These are phyloP conservation scores for Chernovozyma sophiae-reginae DNA, from an alignment of 1,139 yeast genomes.

Conservation along the genomic window DNA sequence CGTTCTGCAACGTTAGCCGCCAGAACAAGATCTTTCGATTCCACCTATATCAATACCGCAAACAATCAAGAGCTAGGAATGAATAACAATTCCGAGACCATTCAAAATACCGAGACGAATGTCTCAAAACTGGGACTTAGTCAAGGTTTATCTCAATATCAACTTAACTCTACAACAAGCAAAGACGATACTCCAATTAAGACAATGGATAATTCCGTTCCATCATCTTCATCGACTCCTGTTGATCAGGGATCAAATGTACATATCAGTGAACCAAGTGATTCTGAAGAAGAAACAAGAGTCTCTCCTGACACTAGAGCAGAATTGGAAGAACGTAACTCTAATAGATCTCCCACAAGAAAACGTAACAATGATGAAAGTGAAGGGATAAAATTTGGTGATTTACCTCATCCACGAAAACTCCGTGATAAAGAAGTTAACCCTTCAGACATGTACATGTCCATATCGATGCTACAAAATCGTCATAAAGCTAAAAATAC, in stretches of 20 bases:
- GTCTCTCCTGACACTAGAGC: not conserved
- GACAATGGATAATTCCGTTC: slow-evolving; percentile 11
- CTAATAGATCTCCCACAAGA: not conserved
- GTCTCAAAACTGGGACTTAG: slow-evolving; percentile 3
- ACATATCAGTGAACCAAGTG: slow-evolving; percentile 41
- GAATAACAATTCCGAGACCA: slow-evolving; percentile 1
- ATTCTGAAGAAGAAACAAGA: slow-evolving; percentile 18
- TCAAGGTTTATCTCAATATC: not conserved
- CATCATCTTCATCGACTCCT: slow-evolving; percentile 14
- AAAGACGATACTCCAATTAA: slow-evolving; percentile 1
- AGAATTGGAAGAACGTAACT: not conserved
- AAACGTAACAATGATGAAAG: slow-evolving; percentile 2
- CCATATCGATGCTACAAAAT: slow-evolving; percentile 72
- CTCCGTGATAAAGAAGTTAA: slow-evolving; percentile 50
- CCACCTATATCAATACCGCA: slow-evolving; percentile 34
- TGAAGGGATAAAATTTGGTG: slow-evolving; percentile 36
- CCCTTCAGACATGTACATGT: slow-evolving; percentile 81
- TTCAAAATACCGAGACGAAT: slow-evolving; percentile 13
- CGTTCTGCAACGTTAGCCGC: slow-evolving; percentile 73
- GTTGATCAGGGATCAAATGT: slow-evolving; percentile 2
- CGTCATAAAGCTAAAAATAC: slow-evolving; percentile 22
- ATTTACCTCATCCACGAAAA: slow-evolving; percentile 34
- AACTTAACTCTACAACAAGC: not conserved
- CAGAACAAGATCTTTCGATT: slow-evolving; percentile 27
- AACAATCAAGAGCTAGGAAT: slow-evolving; percentile 34